phyloP scores from a whole-genome alignment of 2,329 filamentous ascomycete species.

The Exophiala mesophila region DNA sequence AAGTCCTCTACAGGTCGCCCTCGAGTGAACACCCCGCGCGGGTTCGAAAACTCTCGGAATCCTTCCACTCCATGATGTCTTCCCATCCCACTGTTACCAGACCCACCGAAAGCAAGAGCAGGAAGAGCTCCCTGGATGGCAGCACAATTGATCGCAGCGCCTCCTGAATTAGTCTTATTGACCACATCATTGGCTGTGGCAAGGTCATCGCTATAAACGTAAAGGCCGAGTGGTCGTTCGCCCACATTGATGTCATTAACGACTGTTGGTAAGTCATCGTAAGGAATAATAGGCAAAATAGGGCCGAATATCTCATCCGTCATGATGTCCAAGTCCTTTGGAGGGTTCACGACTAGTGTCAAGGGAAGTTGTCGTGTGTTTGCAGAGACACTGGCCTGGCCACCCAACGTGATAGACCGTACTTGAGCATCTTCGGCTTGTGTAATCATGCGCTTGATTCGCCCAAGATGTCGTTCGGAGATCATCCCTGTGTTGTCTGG shows the following conservation, averaged over 20 bases:
- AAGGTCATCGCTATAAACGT: conserved; percentile 37
- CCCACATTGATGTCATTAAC: conserved; percentile 27
- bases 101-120: conserved; percentile 45
- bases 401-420: conserved; percentile 32
- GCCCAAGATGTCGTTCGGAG: conserved; percentile 40
- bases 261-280: conserved; percentile 28
- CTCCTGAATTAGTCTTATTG: conserved; percentile 42
- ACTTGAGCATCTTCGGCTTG: conserved; percentile 33
- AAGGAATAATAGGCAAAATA: conserved; percentile 38
- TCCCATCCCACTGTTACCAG: conserved; percentile 47
- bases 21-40: conserved; percentile 6
- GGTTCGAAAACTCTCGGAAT: conserved; percentile 29
- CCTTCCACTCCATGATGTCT: conserved; percentile 48
- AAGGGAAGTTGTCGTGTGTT: conserved; percentile 34
- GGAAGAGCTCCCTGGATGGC: conserved; percentile 42
- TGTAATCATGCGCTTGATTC: conserved; percentile 35
- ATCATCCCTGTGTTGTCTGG: conserved; percentile 31
- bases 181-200: conserved; percentile 33
- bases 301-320: conserved; percentile 42
- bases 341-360: conserved; percentile 35
- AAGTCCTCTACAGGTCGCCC: conserved; percentile 1
- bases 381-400: conserved; percentile 36
- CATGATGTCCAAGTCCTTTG: conserved; percentile 4
- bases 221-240: conserved; percentile 38
- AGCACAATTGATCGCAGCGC: conserved; percentile 48